Evolutionary conservation across 805 yeast genomes (phyloP).

Genomic region (Debaryomyces castellii): DNA sequence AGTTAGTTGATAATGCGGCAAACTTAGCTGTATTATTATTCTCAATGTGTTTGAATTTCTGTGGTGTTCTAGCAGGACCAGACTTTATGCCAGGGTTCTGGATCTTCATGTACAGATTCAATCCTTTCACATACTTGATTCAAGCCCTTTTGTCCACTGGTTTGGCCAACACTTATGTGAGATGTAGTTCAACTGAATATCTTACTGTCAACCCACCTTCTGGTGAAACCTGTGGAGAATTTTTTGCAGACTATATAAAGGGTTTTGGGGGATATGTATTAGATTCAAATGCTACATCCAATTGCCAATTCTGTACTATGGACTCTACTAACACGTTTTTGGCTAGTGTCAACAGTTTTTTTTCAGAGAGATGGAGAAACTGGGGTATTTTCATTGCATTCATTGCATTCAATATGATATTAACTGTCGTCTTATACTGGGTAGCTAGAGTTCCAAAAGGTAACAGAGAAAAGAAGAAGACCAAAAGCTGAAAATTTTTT

Average conservation of each 20-base stretch:
- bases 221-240: constrained; percentile 23
- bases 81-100: constrained; percentile 42
- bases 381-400: constrained; percentile 50
- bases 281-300: constrained; percentile 43
- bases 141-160: constrained; percentile 46
- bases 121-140: constrained; percentile 66
- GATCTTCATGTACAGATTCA: constrained; percentile 73
- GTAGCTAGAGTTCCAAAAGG: constrained; percentile 75
- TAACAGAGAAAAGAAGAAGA: constrained; percentile 33
- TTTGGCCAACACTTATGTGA: constrained; percentile 36
- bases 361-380: constrained; percentile 65
- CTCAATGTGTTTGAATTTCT: constrained; percentile 34
- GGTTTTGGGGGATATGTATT: constrained; percentile 48
- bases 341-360: constrained; percentile 40
- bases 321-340: constrained; percentile 60
- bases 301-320: constrained; percentile 63
- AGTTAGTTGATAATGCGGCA: constrained; percentile 34
- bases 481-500: too few relatives aligned
- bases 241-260: constrained; percentile 28
- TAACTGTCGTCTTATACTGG: constrained; percentile 50
- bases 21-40: constrained; percentile 28
- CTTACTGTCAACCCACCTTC: constrained; percentile 17
- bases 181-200: constrained; percentile 24
- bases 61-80: constrained; percentile 35
- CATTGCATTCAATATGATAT: constrained; percentile 32